Conservation (phyloP, 1,284 basidiomycete species). For the Malassezia furfur region DNA sequence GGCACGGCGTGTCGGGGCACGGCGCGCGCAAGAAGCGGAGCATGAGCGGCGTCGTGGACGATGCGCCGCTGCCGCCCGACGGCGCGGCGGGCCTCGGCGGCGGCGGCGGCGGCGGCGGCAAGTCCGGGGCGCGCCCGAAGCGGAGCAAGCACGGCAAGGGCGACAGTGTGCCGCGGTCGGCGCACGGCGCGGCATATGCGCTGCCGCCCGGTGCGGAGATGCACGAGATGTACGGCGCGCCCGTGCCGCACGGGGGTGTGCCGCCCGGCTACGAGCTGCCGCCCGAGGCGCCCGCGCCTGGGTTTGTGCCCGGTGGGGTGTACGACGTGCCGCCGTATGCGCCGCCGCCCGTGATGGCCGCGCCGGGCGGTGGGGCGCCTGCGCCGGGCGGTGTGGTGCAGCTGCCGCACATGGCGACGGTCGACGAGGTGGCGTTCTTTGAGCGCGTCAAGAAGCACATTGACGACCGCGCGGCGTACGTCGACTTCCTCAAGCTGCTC, state of each 20-base stretch:
- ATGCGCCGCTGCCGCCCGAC: background rate
- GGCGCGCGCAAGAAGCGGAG: constrained; percentile 29
- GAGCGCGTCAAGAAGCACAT: constrained; percentile 79
- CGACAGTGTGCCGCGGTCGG: constrained; percentile 3
- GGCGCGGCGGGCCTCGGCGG: constrained; percentile 16
- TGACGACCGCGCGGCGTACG: constrained; percentile 75
- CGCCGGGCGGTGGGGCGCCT: background rate
- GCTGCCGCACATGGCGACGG: constrained; percentile 51
- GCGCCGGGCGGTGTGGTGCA: constrained; percentile 6
- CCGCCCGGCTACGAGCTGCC: constrained; percentile 25
- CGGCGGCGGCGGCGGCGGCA: constrained; percentile 21
- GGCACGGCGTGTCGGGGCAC: constrained; percentile 46
- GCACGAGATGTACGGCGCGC: constrained; percentile 13
- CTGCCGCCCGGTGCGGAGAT: constrained; percentile 17
- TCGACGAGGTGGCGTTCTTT: constrained; percentile 87
- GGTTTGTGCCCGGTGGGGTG: constrained; percentile 20
- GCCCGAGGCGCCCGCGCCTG: constrained; percentile 26
- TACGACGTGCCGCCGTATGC: constrained; percentile 17
- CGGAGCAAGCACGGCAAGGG: constrained; percentile 33
- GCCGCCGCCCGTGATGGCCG: constrained; percentile 18
- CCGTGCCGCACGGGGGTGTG: constrained; percentile 3
- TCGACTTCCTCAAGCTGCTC: constrained; percentile 89
- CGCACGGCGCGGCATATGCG: constrained; percentile 14
- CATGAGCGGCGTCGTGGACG: constrained; percentile 19
- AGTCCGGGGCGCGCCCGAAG: constrained; percentile 28